Conservation (phyloP, 2,329 filamentous ascomycete genomes). For the Penicillium sp. region DNA sequence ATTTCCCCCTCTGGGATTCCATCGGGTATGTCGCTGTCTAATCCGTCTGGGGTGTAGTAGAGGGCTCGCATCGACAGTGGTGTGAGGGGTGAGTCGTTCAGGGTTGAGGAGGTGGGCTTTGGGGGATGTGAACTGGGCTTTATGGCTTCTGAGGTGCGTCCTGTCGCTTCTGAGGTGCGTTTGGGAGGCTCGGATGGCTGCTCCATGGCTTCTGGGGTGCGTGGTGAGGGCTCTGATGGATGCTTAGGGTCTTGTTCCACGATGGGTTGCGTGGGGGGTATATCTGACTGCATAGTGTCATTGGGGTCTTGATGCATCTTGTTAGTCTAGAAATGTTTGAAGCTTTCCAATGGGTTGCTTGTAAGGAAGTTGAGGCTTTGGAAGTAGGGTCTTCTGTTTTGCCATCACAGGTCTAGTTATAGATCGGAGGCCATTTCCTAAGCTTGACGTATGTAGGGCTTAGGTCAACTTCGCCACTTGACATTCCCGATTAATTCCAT, state of each 20-base stretch:
- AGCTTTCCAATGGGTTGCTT: background rate
- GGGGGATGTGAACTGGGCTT: slow-evolving; percentile 12
- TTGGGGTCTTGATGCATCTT: slow-evolving; percentile 6
- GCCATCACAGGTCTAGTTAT: slow-evolving; percentile 8
- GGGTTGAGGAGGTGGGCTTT: slow-evolving; percentile 30
- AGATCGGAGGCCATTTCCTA: slow-evolving; percentile 15
- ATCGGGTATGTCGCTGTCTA: background rate
- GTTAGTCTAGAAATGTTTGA: background rate
- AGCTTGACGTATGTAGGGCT: slow-evolving; percentile 26
- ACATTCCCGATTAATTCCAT: slow-evolving; percentile 5
- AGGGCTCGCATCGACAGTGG: slow-evolving; percentile 42
- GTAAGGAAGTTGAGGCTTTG: background rate
- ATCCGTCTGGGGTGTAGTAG: slow-evolving; percentile 30
- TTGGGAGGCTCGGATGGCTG: background rate
- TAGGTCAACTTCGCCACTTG: slow-evolving; percentile 20
- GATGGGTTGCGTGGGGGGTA: slow-evolving; percentile 6
- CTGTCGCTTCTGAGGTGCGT: background rate
- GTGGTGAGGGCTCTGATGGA: background rate
- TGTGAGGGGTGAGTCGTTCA: slow-evolving; percentile 39
- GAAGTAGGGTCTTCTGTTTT: background rate
- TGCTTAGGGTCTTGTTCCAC: background rate
- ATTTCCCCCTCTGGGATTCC: slow-evolving; percentile 12
- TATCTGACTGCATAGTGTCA: slow-evolving; percentile 3
- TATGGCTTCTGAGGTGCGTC: background rate
- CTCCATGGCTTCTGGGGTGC: background rate